Evolutionary conservation across 164 flowering plant genomes (phyloP), one percentile per base, ranked within the genome.

Genomic region (Magnolia changhungtana): DNA sequence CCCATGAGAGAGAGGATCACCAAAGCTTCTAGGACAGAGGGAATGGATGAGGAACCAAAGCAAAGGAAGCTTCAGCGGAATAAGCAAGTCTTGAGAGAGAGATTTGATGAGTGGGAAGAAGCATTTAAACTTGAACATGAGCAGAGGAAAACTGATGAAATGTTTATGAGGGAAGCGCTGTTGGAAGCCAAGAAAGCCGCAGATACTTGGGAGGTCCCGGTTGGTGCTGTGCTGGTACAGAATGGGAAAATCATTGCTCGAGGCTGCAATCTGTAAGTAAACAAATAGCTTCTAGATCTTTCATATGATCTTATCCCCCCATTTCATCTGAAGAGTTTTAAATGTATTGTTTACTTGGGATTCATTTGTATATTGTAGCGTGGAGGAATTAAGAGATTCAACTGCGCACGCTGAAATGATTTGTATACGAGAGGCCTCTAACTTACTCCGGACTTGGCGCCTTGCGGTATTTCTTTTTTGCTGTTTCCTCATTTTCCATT

Each of bases 361-460:
- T 29, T 16, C 16, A 55, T 59, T 21, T 68, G 23, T 67, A 27
- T 72, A 55, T 88, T 84, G 76, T 84, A 95, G 99, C 63, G 99
- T 95, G 75, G 99, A 95, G 83, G 95, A 93, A 74, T 82, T 88
- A 61, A 84, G 98, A 79, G 99, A 93, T 80, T 91, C 98, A 61
- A 95, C 98, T 74, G 97, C 99, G 37, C 99, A 95, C 82, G 99
- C 99, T 3, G 98, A 93, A 82, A 89, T 95, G 92, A 88, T 92
- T 58, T 95, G 99, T 77, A 95, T 95, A 80, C 80, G 97, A 61
- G 96, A 90, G 82, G 99, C 97, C 76, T 95, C 99, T 73, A 91
- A 89, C 50, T 59, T 80, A 50, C 94, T 95, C 64, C 85, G 77
- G 21, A 74, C 96, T 59, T 95, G 99, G 98, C 90, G 97, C 85